Evolutionary conservation across 2,329 filamentous ascomycete species (phyloP), one percentile per base, ranked within the genome.

Genomic region (Claviceps spartinae): DNA sequence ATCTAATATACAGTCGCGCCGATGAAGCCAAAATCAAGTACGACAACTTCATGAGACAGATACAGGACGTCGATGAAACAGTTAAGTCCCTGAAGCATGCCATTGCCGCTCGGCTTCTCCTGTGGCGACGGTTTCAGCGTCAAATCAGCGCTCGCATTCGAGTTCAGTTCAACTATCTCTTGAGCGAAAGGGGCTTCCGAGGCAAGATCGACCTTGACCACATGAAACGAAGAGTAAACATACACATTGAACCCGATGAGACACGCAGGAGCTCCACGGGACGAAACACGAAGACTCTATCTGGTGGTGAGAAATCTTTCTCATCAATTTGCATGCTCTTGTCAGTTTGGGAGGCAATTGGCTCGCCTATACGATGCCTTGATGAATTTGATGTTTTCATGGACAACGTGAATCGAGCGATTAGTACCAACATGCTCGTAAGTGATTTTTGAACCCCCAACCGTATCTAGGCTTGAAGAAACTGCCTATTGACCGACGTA

Each of bases 331-430:
- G 93, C 69, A 78, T 98, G 60, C 72, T 98, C 51, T 76, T 98
- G 36, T 82, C 89, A 2, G 84, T 98, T 18, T 98, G 93, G 93
- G 93, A 98, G 64, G 91, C 93, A 34, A 98, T 98, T 85, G 91
- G 93, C 11, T 94, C 89, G 18, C 91, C 90, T 0, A 85, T 98
- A 55, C 82, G 93, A 51, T 98, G 93, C 63, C 75, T 98, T 51
- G 93, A 98, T 68, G 93, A 98, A 68, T 98, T 97, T 63, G 93
- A 98, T 65, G 93, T 98, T 36, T 98, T 96, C 74, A 98, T 98
- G 93, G 93, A 98, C 68, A 88, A 85, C 59, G 88, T 97, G 54
- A 98, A 98, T 67, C 82, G 93, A 55, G 88, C 86, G 52, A 86
- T 94, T 59, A 94, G 88, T 64, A 95, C 95, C 60, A 86, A 86